Evolutionary conservation across 2,329 filamentous ascomycete genomes (phyloP).

Genomic region (Aspergillus flavus): DNA sequence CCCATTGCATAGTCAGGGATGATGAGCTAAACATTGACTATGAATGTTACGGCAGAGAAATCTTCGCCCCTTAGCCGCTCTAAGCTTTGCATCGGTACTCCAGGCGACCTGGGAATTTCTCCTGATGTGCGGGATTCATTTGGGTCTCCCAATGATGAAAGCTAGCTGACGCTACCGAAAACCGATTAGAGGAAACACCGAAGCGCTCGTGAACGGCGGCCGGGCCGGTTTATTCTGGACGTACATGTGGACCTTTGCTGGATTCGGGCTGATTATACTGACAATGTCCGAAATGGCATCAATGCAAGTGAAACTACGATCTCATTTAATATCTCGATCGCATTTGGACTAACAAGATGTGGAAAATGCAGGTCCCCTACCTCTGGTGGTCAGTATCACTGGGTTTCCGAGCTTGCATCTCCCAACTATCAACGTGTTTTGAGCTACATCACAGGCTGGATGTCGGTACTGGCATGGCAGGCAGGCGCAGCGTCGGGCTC

Average conservation of each 20-base stretch:
- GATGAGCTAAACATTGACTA: not conserved
- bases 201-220: conserved; percentile 30
- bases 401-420: conserved; percentile 59
- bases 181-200: conserved; percentile 22
- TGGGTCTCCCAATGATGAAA: not conserved
- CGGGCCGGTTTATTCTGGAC: conserved; percentile 33
- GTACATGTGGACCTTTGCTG: conserved; percentile 58
- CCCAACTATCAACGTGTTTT: conserved; percentile 53
- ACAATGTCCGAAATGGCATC: conserved; percentile 66
- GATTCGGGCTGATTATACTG: conserved; percentile 63
- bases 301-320: conserved; percentile 28
- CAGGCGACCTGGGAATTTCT: conserved; percentile 42
- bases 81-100: conserved; percentile 39
- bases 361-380: conserved; percentile 51
- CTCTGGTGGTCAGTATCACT: conserved; percentile 61
- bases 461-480: conserved; percentile 54
- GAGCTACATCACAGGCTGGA: conserved; percentile 58
- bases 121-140: conserved; percentile 28
- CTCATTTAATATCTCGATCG: not conserved
- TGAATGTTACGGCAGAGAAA: conserved; percentile 28
- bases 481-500: conserved; percentile 52
- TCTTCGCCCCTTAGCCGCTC: conserved; percentile 34
- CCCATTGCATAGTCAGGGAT: not conserved
- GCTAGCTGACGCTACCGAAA: not conserved
- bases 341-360: not conserved